Percentiles rank a stretch among this genome's conserved stretches.
Evolutionary conservation across 108 stramenopile genomes (phyloP).

Genomic region (Fistulifera solaris): DNA sequence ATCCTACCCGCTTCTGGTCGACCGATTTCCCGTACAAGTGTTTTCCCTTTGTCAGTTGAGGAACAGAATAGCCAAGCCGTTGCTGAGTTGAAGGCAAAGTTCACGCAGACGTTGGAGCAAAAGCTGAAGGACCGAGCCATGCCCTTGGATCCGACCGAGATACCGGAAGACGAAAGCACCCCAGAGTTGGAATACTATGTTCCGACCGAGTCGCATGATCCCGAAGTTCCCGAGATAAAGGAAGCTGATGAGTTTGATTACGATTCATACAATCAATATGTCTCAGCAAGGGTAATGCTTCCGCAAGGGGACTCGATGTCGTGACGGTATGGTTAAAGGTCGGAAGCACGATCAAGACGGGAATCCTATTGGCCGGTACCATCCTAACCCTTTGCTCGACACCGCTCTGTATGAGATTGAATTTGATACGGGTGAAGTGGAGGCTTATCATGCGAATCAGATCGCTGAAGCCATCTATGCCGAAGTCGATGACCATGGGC

Average conservation of each 20-base stretch:
- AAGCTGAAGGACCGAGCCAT: neutral
- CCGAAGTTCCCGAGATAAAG: neutral
- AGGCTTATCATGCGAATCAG: constrained; percentile 22
- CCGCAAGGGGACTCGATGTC: constrained; percentile 11
- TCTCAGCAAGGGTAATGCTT: constrained; percentile 13
- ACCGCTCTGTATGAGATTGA: constrained; percentile 27
- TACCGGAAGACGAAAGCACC: neutral
- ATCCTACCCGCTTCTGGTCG: constrained; percentile 17
- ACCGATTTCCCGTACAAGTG: constrained; percentile 1
- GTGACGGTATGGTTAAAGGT: constrained; percentile 16
- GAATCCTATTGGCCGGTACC: constrained; percentile 12
- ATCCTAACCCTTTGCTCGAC: constrained; percentile 36
- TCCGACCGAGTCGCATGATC: neutral
- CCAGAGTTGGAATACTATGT: neutral
- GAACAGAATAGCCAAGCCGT: neutral
- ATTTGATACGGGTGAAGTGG: constrained; percentile 22
- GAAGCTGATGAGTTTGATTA: constrained; percentile 10
- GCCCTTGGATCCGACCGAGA: neutral
- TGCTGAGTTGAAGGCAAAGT: neutral
- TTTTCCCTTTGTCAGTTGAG: constrained; percentile 5
- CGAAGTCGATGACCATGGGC: constrained; percentile 25
- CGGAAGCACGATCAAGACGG: constrained; percentile 27
- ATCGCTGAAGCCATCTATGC: constrained; percentile 30
- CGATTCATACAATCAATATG: constrained; percentile 16
- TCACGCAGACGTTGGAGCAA: neutral